Base-by-base conservation (phyloP, 2,329 filamentous ascomycete genomes). In the Fusarium sp. region DNA sequence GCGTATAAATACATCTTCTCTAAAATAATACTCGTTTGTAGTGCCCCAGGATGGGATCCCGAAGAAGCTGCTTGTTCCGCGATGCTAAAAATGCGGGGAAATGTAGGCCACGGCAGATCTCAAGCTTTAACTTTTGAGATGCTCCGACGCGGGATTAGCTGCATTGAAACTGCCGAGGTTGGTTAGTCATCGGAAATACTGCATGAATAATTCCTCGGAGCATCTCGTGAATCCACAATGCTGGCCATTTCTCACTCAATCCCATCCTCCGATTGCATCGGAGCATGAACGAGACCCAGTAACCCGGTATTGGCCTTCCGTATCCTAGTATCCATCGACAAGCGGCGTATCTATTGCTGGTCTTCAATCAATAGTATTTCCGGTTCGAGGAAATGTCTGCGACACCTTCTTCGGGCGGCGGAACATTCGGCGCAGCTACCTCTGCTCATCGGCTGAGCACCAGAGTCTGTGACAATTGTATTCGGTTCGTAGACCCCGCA, bases 381-480 rank as follows among this genome's bases (percentile, higher is more conserved):
- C 52, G 8, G 8, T 11, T 21, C 25, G 6, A 44, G 12, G 11
- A 46, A 25, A 44, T 43, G 37, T 25, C 38, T 16, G 28, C 18
- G 2, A 18, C 52, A 13, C 25, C 52, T 10, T 54, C 30, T 35
- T 21, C 49, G 15, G 12, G 23, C 9, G 23, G n/a, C 32, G 32
- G 23, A 19, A 37, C 49, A 21, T 37, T 37, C 49, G 49, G 23
- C 32, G 12, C 52, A 19, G 52, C 13, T 32, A 3, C 21, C 9
- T 43, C 38, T 12, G 10, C 23, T 19, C n/a, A 33, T 9, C 28
- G 38, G n/a, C 33, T 37, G n/a, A 53, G 49, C 9, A 53, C 49
- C 12, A 57, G 53, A 44, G 53, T 57, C 6, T 57, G 53, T 3
- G 53, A 57, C n/a, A 57, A 57, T 8, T 57, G 53, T 3, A 57